Evolutionary conservation across 2,329 filamentous ascomycete genomes (phyloP).

Genomic region (Aspergillus vadensis): DNA sequence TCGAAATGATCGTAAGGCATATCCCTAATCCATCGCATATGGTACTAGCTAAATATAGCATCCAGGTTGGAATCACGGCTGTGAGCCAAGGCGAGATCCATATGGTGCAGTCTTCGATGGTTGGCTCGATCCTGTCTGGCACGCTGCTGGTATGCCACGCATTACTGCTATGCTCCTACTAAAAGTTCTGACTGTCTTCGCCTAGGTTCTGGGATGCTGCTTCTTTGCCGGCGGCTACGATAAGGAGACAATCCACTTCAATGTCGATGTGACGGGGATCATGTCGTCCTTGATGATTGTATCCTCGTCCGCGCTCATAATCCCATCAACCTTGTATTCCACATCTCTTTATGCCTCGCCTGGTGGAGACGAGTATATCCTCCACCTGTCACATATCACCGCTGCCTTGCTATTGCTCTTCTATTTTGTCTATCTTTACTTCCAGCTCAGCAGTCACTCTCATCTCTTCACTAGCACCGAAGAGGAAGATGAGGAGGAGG

Average conservation of each 20-base stretch:
- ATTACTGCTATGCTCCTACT: not conserved
- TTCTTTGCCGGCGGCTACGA: constrained; percentile 79
- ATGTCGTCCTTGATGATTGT: constrained; percentile 74
- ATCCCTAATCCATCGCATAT: no score
- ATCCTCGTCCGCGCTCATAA: constrained; percentile 74
- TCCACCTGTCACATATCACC: constrained; percentile 52
- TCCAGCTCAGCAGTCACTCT: constrained; percentile 49
- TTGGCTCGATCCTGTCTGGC: constrained; percentile 84
- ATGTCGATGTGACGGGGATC: constrained; percentile 81
- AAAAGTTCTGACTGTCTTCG: not conserved
- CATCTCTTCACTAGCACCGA: constrained; percentile 21
- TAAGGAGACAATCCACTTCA: constrained; percentile 76
- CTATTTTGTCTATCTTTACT: constrained; percentile 57
- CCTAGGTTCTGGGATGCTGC: constrained; percentile 72
- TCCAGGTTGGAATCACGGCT: constrained; percentile 64
- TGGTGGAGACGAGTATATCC: constrained; percentile 15
- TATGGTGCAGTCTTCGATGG: constrained; percentile 83
- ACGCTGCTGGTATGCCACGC: constrained; percentile 58
- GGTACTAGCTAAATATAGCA: not conserved
- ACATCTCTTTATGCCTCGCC: constrained; percentile 15
- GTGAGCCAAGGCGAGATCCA: constrained; percentile 68
- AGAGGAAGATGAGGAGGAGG: constrained; percentile 17
- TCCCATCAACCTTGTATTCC: constrained; percentile 53
- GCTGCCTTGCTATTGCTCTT: constrained; percentile 57
- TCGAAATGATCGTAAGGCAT: constrained; percentile 6